Evolutionary conservation across 805 yeast genomes (phyloP), one percentile per base, ranked within the genome.

Genomic region (Zygoascus tannicola): DNA sequence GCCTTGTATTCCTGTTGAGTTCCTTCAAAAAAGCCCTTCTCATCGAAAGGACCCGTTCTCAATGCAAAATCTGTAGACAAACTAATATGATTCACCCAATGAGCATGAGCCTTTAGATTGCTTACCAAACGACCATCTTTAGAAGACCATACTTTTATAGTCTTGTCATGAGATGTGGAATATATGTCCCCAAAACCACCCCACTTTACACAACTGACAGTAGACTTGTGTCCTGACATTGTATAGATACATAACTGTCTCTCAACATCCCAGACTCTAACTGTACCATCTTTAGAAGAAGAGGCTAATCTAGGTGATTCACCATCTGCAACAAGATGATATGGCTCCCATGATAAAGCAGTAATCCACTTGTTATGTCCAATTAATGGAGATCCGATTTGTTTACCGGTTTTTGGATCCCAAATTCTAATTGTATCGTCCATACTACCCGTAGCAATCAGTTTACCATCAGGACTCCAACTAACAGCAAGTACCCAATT

Each of bases 201-300:
- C 98, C 98, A 92, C 62, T 81, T 87, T n/a, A 88, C 94, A 66
- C 97, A 86, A 1, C 95, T 81, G 2, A 92, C 97, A 0, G 94
- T 76, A 40, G 83, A 77, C 26, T 86, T 73, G 59, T 92, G 98
- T 0, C 97, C 97, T 44, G 84, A 75, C 71, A 92, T 66, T 1
- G 94, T 81, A 59, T 74, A 69, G 42, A 74, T 56, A 54, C 87
- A 78, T 1, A 70, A 72, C 52, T 95, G 74, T 35, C 80, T 66
- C 12, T 76, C 72, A 2, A 86, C 74, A 56, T 90, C 95, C 98
- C 98, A 92, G 4, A 92, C 73, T 54, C 81, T 80, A 10, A 88
- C 70, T 1, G 95, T 80, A 18, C 94, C 85, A 61, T 92, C 98
- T 60, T 90, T 92, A 3, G 97, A 88, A 2, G 85, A 87, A 2